Base-by-base conservation (phyloP, 2,329 filamentous ascomycete genomes). In the Amylocarpus encephaloides region DNA sequence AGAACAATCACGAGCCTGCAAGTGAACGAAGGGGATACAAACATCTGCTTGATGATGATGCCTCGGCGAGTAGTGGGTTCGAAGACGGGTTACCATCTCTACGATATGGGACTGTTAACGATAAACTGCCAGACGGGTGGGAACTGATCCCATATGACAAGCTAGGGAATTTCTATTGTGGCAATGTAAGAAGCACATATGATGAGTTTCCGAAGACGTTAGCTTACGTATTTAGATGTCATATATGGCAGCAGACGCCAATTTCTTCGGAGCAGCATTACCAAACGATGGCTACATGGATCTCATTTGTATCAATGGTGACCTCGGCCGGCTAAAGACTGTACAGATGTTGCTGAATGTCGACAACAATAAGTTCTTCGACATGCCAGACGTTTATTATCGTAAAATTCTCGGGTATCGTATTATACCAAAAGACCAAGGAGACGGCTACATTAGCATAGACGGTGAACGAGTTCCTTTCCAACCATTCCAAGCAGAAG, bases 391-490 rank as follows among this genome's bases (percentile, higher is more conserved):
- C 35, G 86, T 95, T 11, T 76, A 77, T 29, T 92, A 96, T 67
- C 80, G 83, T 61, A 98, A 98, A 67, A 78, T 96, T 3, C 77
- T 79, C n/a, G 93, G 85, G 0, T 96, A 93, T 66, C 79, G 93
- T 38, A 84, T 98, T 55, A 83, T 84, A 3, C 93, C 93, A 0
- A 82, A 80, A 47, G 71, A 85, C 55, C 77, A 83, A 61, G 72
- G 79, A 35, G 77, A 83, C 55, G 92, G 92, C 1, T 93, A 87
- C 66, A 94, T 98, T 66, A 94, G 89, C 66, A 89, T 98, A 57
- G 93, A 97, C 64, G 93, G 93, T 34, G 93, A 98, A 70, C 78
- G 79, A 48, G 76, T 95, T 2, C 86, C 89, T 0, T 97, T 95
- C 66, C 85, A 85, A 60, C 86, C 88, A 0, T 94, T 96, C 65